Evolutionary conservation across 176 grass and related monocot genomes (phyloP).

Genomic region (Hordeum marinum): DNA sequence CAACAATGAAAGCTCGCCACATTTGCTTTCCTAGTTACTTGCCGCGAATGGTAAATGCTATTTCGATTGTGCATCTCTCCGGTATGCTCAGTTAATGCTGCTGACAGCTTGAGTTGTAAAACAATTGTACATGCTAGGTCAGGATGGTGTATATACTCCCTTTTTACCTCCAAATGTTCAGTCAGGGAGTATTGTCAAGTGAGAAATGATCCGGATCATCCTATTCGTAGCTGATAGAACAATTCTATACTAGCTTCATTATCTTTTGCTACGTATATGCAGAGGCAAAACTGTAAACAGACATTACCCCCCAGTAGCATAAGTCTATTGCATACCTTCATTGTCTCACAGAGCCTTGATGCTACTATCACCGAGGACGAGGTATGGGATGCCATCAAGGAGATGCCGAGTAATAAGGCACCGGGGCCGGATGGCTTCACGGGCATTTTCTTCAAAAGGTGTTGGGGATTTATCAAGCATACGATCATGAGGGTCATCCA

Average conservation of each 20-base stretch:
- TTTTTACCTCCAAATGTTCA: background rate
- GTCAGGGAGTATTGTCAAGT: background rate
- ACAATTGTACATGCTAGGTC: slow-evolving; percentile 44
- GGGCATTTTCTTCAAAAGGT: too few species aligned
- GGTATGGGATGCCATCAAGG: too few species aligned
- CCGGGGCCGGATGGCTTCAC: too few species aligned
- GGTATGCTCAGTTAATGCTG: background rate
- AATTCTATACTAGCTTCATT: background rate
- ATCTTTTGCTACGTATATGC: background rate
- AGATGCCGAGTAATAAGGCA: too few species aligned
- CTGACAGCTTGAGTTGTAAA: background rate
- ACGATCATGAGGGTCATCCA: too few species aligned
- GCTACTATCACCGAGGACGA: too few species aligned
- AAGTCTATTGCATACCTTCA: slow-evolving; percentile 1
- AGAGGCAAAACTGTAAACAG: slow-evolving; percentile 19
- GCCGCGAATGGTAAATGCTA: background rate
- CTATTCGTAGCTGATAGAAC: slow-evolving; percentile 2
- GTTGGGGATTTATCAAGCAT: too few species aligned
- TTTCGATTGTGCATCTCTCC: background rate
- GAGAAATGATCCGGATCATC: background rate
- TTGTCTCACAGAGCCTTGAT: too few species aligned
- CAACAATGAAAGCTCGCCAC: slow-evolving; percentile 31
- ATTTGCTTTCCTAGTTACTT: slow-evolving; percentile 33
- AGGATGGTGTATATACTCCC: slow-evolving; percentile 25
- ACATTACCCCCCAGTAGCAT: background rate